Evolutionary conservation across 176 grass and related monocot genomes (phyloP), one percentile per base, ranked within the genome.

Genomic region (Pharus latifolius): DNA sequence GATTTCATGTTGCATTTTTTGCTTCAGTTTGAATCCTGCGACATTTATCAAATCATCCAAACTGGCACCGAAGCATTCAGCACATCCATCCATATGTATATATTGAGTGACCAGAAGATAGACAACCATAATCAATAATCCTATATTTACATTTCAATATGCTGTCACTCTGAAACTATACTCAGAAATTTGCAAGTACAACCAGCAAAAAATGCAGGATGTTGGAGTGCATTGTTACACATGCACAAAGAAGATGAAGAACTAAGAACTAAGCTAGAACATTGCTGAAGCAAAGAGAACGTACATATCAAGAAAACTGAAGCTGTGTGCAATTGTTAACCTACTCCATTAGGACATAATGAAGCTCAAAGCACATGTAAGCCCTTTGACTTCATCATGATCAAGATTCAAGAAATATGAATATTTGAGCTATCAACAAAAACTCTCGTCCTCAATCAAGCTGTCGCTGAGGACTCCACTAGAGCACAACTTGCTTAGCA

Each of bases 391-490:
- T 9, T 57, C 65, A 70, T 23, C 53, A 62, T 27, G 22, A 55
- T 56, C n/a, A n/a, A n/a, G n/a, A n/a, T 54, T 87, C 46, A 78
- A 48, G 43, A 87, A 53, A 24, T 56, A 18, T 7, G 41, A 56
- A 70, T 58, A 57, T 20, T 75, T 64, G 57, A 65, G 75, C 65
- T 35, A 70, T 33, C 18, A 86, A 70, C 65, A 75, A 64, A 35
- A 40, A 9, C 35, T 40, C 64, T 76, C 71, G 33, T 70, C 76
- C 49, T 76, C 80, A 23, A 82, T 74, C 38, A 83, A 85, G 59
- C 46, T 92, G 38, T 88, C 76, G 48, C 69, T 62, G 5, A 92
- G 41, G 42, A 92, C 66, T 76, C 84, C 85, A 73, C 60, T 85
- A 38, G 78, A 80, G 64, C 74, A 76, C 46, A 92, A 52, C 53